phyloP scores from a whole-genome alignment of 75 land plant genomes.

The Cryptomeria japonica region DNA sequence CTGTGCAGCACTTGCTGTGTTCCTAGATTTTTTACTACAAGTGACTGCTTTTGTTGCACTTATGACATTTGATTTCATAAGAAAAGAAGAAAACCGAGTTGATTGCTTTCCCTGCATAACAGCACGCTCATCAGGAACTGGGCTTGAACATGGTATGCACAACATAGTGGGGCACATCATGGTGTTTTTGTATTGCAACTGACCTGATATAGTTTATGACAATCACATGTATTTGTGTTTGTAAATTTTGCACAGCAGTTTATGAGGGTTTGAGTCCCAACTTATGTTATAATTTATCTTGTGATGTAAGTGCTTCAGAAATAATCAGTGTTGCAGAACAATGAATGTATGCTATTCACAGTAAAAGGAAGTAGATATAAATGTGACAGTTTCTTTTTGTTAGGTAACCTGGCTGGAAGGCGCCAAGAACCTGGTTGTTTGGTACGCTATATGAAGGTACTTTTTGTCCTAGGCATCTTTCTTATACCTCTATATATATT shows the following conservation, averaged over 20 bases:
- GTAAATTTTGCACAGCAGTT: neutral
- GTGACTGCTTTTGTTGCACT: slow-evolving; percentile 95
- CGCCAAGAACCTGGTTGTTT: slow-evolving; percentile 50
- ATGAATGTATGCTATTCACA: neutral
- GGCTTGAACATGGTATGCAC: slow-evolving; percentile 45
- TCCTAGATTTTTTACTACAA: slow-evolving; percentile 89
- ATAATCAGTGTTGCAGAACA: neutral
- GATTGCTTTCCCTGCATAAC: slow-evolving; percentile 94
- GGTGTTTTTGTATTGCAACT: neutral
- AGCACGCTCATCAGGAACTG: slow-evolving; percentile 17
- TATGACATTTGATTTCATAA: slow-evolving; percentile 74
- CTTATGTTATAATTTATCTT: neutral
- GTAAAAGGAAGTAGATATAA: neutral
- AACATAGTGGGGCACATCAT: neutral
- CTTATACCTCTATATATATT: neutral
- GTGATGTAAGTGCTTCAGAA: neutral
- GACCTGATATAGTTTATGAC: neutral
- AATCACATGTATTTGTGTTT: neutral
- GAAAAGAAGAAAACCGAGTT: slow-evolving; percentile 67
- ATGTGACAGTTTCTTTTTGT: neutral
- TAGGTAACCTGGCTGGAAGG: slow-evolving; percentile 18
- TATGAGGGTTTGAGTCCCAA: neutral
- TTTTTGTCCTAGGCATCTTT: neutral
- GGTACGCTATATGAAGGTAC: slow-evolving; percentile 68
- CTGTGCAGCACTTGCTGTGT: slow-evolving; percentile 85